phyloP scores from a whole-genome alignment of 257 asterid genomes.

The Fraxinus excelsior region DNA sequence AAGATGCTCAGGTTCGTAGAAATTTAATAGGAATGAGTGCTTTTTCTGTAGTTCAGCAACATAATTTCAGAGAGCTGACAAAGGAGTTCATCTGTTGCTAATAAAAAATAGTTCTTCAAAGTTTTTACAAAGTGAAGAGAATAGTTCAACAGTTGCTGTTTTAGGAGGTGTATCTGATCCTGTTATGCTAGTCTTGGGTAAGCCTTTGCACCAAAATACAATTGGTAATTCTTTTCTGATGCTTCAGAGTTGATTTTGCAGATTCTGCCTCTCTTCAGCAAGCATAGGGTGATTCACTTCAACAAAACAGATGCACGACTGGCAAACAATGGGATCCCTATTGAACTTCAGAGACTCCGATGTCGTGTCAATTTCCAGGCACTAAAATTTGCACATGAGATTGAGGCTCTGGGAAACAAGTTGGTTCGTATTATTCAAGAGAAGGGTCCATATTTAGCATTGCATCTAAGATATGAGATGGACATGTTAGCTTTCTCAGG shows the following conservation, averaged over 20 bases:
- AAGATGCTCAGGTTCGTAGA: background rate
- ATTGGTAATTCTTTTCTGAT: constrained; percentile 19
- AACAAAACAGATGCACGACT: constrained; percentile 83
- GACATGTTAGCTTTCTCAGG: constrained; percentile 98
- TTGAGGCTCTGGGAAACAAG: constrained; percentile 82
- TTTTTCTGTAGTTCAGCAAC: background rate
- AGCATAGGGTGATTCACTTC: constrained; percentile 83
- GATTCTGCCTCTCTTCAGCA: constrained; percentile 80
- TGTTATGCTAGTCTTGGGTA: background rate
- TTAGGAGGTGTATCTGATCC: constrained; percentile 8
- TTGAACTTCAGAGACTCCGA: constrained; percentile 78
- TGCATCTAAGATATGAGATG: constrained; percentile 97
- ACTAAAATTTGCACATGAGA: constrained; percentile 80
- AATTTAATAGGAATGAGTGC: background rate
- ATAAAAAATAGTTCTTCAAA: background rate
- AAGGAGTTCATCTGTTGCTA: background rate
- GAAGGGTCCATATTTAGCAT: constrained; percentile 74
- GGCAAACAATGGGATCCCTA: constrained; percentile 79
- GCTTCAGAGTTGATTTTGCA: constrained; percentile 40
- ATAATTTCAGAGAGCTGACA: background rate
- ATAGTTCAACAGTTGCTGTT: background rate
- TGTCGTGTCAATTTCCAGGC: constrained; percentile 91
- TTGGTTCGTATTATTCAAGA: constrained; percentile 64
- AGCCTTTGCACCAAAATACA: constrained; percentile 1
- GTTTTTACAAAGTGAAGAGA: background rate